phyloP scores from a whole-genome alignment of 768 basidiomycete species.

The Mycena kentingensis region DNA sequence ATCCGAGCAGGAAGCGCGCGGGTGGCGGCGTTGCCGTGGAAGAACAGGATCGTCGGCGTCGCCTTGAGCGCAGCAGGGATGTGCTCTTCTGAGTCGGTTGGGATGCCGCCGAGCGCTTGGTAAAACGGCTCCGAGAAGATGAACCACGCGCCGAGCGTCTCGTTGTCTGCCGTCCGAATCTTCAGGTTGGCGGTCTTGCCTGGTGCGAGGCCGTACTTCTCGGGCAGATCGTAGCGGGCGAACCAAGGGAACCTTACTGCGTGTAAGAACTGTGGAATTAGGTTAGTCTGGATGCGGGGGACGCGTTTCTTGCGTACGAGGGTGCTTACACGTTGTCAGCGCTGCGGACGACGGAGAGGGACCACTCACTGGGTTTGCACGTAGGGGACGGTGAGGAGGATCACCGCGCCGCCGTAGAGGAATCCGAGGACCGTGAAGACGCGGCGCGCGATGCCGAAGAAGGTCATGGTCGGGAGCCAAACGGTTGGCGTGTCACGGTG shows the following conservation, averaged over 20 bases:
- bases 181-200: slow-evolving; percentile 76
- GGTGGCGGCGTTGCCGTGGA: slow-evolving; percentile 89
- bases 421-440: slow-evolving; percentile 46
- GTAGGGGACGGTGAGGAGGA: slow-evolving; percentile 59
- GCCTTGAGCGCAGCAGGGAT: slow-evolving; percentile 56
- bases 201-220: slow-evolving; percentile 79
- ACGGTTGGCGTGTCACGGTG: not conserved
- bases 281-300: not conserved
- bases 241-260: slow-evolving; percentile 61
- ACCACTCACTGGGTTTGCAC: slow-evolving; percentile 69
- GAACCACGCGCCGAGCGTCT: slow-evolving; percentile 85
- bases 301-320: slow-evolving; percentile 8
- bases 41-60: slow-evolving; percentile 81
- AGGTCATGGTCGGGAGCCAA: not conserved
- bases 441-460: slow-evolving; percentile 30
- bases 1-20: slow-evolving; percentile 70
- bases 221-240: slow-evolving; percentile 67
- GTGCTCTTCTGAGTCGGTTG: slow-evolving; percentile 39
- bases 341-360: too few relatives aligned
- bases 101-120: slow-evolving; percentile 45
- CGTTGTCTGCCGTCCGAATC: slow-evolving; percentile 74
- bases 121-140: slow-evolving; percentile 69
- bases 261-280: slow-evolving; percentile 45
- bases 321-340: too few relatives aligned
- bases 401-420: slow-evolving; percentile 55